phyloP scores from a whole-genome alignment of 2,329 filamentous ascomycete species.

The Cadophora gregata region DNA sequence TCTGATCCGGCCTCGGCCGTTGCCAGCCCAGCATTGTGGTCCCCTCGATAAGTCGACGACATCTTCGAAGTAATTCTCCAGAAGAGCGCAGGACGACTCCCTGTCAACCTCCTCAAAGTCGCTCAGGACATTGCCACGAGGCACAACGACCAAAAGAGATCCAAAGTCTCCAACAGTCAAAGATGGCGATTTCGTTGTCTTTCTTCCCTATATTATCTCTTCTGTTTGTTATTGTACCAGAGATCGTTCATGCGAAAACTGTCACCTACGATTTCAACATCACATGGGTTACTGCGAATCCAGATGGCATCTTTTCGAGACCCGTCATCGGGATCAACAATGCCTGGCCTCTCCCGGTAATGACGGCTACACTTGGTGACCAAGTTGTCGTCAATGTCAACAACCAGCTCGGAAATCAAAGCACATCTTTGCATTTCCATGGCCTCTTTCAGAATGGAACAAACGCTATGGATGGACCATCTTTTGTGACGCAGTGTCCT shows the following conservation, averaged over 20 bases:
- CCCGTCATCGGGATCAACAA: conserved; percentile 80
- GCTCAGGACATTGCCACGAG: conserved; percentile 20
- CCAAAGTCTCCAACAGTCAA: conserved; percentile 13
- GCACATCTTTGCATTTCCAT: conserved; percentile 72
- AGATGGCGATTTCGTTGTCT: conserved; percentile 53
- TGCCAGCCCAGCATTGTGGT: background rate
- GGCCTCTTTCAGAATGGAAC: conserved; percentile 73
- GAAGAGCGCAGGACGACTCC: conserved; percentile 1
- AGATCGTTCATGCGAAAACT: conserved; percentile 50
- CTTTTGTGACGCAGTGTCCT: conserved; percentile 69
- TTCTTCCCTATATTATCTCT: conserved; percentile 48
- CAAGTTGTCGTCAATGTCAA: conserved; percentile 50
- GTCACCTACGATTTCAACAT: conserved; percentile 71
- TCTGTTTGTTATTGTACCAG: conserved; percentile 42
- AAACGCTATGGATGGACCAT: conserved; percentile 72
- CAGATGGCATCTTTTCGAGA: conserved; percentile 69
- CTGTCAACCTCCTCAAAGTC: conserved; percentile 28
- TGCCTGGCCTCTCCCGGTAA: conserved; percentile 73
- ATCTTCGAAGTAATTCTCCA: background rate
- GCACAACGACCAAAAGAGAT: conserved; percentile 6
- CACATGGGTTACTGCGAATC: conserved; percentile 74
- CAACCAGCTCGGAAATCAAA: conserved; percentile 56
- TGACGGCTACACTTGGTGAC: conserved; percentile 68
- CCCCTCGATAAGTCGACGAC: conserved; percentile 15
- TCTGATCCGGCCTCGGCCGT: conserved; percentile 28